Base-by-base conservation (phyloP, 768 basidiomycete species). In the Albatrellus ellisii region DNA sequence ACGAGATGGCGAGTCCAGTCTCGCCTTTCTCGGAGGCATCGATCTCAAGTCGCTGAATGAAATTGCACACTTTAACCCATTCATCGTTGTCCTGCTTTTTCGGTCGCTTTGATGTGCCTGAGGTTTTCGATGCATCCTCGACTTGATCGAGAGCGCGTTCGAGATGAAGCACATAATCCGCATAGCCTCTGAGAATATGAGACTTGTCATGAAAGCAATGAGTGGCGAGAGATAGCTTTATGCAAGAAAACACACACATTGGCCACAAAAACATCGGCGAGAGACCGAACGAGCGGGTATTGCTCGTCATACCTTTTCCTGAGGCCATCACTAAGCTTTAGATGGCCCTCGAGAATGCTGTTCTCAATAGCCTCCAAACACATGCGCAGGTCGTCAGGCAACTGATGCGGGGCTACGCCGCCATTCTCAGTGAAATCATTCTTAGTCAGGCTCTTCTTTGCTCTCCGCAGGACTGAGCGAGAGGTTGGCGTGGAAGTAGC, bases 231-330 rank as follows among this genome's bases (percentile, higher is more conserved):
- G 46, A 32, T 17, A 11, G n/a, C n/a, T n/a, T n/a, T n/a, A n/a
- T n/a, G n/a, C n/a, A n/a, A n/a, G 36, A 20, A 47, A 39, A 15
- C 37, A 69, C 84, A 62, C 57, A 94, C 91, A 63, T 88, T 89
- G 8, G 80, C 75, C 18, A 91, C 85, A 60, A 97, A 97, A n/a
- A 97, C 88, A 53, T 97, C 92, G 42, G 92, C 91, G 28, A 97
- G 70, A 22, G 81, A 85, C 40, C 92, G 71, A 26, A 97, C 92
- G 26, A 97, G 70, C 11, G 92, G 92, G 56, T 85, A 98, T 51
- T 97, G 92, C 51, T 95, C 89, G 42, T 94, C 90, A 49, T 97
- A 98, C 31, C 91, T 72, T 62, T 86, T 91, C 56, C 74, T 75
- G 51, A 99, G 61, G 17, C 84, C 85, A 39, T 85, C 83, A 41